Evolutionary conservation across 2,329 filamentous ascomycete species (phyloP).

Genomic region (Monosporascus cannonballus): DNA sequence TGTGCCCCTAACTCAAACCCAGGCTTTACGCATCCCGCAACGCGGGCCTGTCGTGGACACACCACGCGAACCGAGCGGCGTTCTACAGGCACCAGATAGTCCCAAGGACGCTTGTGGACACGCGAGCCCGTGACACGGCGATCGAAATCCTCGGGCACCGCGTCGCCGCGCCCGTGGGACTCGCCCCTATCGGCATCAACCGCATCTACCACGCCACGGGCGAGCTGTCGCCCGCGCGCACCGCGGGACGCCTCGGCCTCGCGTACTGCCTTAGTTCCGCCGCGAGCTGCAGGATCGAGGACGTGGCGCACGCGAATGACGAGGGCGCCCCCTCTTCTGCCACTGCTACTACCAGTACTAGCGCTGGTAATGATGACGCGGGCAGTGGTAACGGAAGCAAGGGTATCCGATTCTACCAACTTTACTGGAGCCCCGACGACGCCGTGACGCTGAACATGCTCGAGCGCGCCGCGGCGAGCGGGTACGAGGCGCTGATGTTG

Average conservation of each 20-base stretch:
- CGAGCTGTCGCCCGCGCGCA: conserved; percentile 53
- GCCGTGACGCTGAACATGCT: conserved; percentile 51
- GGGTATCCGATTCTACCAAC: conserved; percentile 51
- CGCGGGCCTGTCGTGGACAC: conserved; percentile 45
- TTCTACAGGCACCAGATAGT: conserved; percentile 60
- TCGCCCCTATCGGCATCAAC: conserved; percentile 61
- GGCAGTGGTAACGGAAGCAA: not conserved
- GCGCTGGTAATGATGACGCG: not conserved
- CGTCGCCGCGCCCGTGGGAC: conserved; percentile 55
- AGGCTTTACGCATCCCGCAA: conserved; percentile 52
- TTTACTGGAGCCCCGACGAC: conserved; percentile 60
- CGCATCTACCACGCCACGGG: conserved; percentile 55
- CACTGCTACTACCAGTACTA: too few species aligned
- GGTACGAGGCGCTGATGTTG: conserved; percentile 52
- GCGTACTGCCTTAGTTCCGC: conserved; percentile 56
- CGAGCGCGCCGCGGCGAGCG: conserved; percentile 43
- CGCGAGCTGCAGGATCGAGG: conserved; percentile 49
- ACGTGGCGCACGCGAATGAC: conserved; percentile 50
- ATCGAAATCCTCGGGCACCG: conserved; percentile 55
- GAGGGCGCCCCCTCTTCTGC: conserved; percentile 15
- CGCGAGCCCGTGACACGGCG: conserved; percentile 49
- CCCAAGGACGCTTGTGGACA: conserved; percentile 56
- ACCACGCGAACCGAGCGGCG: conserved; percentile 54
- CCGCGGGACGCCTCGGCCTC: conserved; percentile 52
- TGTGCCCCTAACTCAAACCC: not conserved